Evolutionary conservation across 371 early-diverging fungal species (phyloP).

Genomic region (Sporodiniella umbellata): DNA sequence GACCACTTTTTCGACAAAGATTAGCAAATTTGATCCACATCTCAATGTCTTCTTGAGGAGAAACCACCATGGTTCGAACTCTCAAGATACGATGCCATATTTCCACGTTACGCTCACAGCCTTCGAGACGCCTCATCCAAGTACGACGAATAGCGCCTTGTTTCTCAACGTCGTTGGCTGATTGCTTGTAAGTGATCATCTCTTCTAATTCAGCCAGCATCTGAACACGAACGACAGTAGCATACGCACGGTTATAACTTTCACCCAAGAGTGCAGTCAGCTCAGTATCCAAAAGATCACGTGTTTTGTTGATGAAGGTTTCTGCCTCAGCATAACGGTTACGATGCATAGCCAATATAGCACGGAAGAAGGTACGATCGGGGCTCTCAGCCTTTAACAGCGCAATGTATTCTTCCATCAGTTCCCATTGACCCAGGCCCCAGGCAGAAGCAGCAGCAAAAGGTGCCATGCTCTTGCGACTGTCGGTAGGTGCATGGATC

Average conservation of each 20-base stretch:
- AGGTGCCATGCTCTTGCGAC: slow-evolving; percentile 73
- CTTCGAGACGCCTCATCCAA: slow-evolving; percentile 85
- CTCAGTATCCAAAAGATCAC: slow-evolving; percentile 88
- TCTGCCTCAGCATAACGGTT: slow-evolving; percentile 78
- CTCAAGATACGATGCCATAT: slow-evolving; percentile 94
- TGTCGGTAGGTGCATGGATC: slow-evolving; percentile 55
- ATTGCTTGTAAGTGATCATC: slow-evolving; percentile 86
- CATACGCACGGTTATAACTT: slow-evolving; percentile 93
- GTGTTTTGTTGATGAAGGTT: slow-evolving; percentile 74
- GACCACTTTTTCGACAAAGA: slow-evolving; percentile 88
- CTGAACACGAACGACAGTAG: slow-evolving; percentile 86
- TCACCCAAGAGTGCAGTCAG: slow-evolving; percentile 89
- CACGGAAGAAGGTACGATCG: slow-evolving; percentile 76
- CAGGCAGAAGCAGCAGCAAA: slow-evolving; percentile 94
- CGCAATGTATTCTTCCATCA: slow-evolving; percentile 88
- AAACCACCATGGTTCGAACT: slow-evolving; percentile 85
- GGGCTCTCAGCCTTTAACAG: slow-evolving; percentile 76
- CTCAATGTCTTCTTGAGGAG: slow-evolving; percentile 90
- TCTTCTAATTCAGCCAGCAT: slow-evolving; percentile 98
- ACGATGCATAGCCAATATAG: slow-evolving; percentile 85
- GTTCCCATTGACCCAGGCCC: slow-evolving; percentile 90
- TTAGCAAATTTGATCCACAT: slow-evolving; percentile 96
- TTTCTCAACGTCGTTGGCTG: slow-evolving; percentile 76
- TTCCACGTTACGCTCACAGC: slow-evolving; percentile 92
- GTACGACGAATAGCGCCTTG: slow-evolving; percentile 80